Conservation (phyloP, 257 asterid species). For the Solanum arcanum region DNA sequence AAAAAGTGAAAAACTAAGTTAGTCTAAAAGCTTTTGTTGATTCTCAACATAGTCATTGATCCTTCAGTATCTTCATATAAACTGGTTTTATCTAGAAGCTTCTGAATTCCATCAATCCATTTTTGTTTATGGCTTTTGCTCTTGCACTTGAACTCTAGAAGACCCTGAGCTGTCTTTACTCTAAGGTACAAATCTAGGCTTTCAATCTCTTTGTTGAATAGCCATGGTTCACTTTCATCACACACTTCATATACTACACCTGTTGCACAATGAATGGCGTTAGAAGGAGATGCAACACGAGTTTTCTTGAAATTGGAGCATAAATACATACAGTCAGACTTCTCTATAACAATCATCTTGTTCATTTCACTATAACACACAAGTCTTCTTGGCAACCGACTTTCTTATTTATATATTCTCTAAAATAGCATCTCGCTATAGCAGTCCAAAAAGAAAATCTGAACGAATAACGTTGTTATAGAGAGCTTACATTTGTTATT, state of each 20-base stretch:
- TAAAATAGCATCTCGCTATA: not conserved
- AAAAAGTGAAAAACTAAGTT: not conserved
- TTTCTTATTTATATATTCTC: not conserved
- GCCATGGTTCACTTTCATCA: slow-evolving; percentile 45
- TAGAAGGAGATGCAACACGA: not conserved
- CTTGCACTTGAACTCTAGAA: slow-evolving; percentile 78
- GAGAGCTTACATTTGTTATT: slow-evolving; percentile 56
- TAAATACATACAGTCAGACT: not conserved
- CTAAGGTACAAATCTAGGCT: slow-evolving; percentile 56
- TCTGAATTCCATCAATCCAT: slow-evolving; percentile 62
- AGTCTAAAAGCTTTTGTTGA: slow-evolving; percentile 26
- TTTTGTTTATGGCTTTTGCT: slow-evolving; percentile 51
- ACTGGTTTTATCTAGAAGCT: slow-evolving; percentile 29
- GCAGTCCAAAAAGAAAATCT: not conserved
- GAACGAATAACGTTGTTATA: not conserved
- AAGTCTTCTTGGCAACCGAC: not conserved
- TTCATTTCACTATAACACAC: not conserved
- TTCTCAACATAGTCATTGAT: slow-evolving; percentile 33
- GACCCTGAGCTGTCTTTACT: slow-evolving; percentile 60
- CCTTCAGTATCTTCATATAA: slow-evolving; percentile 40
- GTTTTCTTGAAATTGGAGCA: not conserved
- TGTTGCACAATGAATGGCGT: slow-evolving; percentile 5
- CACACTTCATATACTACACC: slow-evolving; percentile 65
- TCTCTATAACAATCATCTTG: not conserved
- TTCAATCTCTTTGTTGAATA: slow-evolving; percentile 55